These are phyloP conservation scores for Penicillium sclerotiorum DNA, from an alignment of 2,329 filamentous ascomycete species.

Conservation along the genomic window DNA sequence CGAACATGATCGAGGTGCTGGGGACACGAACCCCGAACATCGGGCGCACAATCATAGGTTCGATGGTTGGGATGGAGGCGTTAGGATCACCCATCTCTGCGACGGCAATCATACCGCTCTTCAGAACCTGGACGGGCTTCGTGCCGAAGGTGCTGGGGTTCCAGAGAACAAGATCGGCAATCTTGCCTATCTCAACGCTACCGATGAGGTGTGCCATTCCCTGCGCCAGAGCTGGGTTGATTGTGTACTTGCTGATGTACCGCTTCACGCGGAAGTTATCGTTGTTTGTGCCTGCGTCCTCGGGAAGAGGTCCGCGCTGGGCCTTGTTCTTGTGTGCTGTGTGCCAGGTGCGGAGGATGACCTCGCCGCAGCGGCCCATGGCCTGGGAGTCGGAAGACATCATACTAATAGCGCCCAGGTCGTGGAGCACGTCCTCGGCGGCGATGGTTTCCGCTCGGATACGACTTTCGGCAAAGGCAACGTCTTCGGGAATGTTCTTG, in stretches of 20 bases:
- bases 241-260: slow-evolving; percentile 93
- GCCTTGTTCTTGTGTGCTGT: slow-evolving; percentile 96
- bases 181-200: slow-evolving; percentile 82
- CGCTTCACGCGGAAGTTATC: slow-evolving; percentile 93
- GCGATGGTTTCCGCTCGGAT: slow-evolving; percentile 96
- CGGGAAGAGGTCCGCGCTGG: slow-evolving; percentile 73
- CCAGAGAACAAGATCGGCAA: slow-evolving; percentile 90
- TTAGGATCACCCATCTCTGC: slow-evolving; percentile 86
- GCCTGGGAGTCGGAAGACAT: slow-evolving; percentile 95
- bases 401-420: slow-evolving; percentile 94
- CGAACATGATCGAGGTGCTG: slow-evolving; percentile 75
- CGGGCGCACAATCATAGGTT: slow-evolving; percentile 79
- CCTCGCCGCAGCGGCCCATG: slow-evolving; percentile 95
- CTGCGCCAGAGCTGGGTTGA: slow-evolving; percentile 90
- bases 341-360: slow-evolving; percentile 91
- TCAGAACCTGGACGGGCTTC: slow-evolving; percentile 79
- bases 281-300: slow-evolving; percentile 76
- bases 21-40: slow-evolving; percentile 80
- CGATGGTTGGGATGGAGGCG: slow-evolving; percentile 82
- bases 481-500: slow-evolving; percentile 90
- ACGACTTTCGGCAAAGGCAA: slow-evolving; percentile 90
- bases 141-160: slow-evolving; percentile 81
- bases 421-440: slow-evolving; percentile 93
- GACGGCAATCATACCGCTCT: slow-evolving; percentile 83
- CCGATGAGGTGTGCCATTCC: slow-evolving; percentile 87